Conservation (phyloP, 495 filamentous ascomycete species). For the Arthonia radiata region DNA sequence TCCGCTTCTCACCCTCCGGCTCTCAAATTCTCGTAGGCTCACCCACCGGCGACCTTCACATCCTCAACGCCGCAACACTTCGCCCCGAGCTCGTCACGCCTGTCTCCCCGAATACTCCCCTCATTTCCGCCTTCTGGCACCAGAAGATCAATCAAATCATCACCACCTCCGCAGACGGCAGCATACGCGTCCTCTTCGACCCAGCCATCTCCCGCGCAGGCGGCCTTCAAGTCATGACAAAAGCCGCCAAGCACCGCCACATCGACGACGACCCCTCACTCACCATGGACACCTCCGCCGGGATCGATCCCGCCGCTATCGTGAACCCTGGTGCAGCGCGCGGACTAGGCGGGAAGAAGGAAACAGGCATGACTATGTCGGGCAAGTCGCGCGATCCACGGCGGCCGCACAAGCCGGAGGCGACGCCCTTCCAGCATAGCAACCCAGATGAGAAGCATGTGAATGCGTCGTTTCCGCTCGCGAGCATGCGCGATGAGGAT, state of each 20-base stretch:
- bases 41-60: slow-evolving; percentile 62
- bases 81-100: slow-evolving; percentile 61
- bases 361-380: slow-evolving; percentile 50
- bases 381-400: slow-evolving; percentile 56
- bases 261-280: slow-evolving; percentile 75
- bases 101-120: slow-evolving; percentile 55
- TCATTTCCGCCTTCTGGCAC: slow-evolving; percentile 79
- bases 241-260: slow-evolving; percentile 80
- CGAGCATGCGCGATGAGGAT: slow-evolving; percentile 92
- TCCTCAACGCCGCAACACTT: slow-evolving; percentile 77
- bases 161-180: slow-evolving; percentile 72
- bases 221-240: slow-evolving; percentile 71
- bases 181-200: slow-evolving; percentile 76
- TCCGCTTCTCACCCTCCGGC: slow-evolving; percentile 64
- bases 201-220: slow-evolving; percentile 57
- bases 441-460: slow-evolving; percentile 82
- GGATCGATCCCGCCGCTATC: slow-evolving; percentile 62
- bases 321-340: slow-evolving; percentile 44
- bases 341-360: too few relatives aligned
- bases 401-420: slow-evolving; percentile 54
- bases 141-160: slow-evolving; percentile 87
- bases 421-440: slow-evolving; percentile 76
- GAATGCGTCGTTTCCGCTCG: slow-evolving; percentile 62
- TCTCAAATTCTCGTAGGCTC: slow-evolving; percentile 76
- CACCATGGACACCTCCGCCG: slow-evolving; percentile 55